Evolutionary conservation across 495 filamentous ascomycete genomes (phyloP), one percentile per base, ranked within the genome.

Genomic region (Rostrohypoxylon terebratum): DNA sequence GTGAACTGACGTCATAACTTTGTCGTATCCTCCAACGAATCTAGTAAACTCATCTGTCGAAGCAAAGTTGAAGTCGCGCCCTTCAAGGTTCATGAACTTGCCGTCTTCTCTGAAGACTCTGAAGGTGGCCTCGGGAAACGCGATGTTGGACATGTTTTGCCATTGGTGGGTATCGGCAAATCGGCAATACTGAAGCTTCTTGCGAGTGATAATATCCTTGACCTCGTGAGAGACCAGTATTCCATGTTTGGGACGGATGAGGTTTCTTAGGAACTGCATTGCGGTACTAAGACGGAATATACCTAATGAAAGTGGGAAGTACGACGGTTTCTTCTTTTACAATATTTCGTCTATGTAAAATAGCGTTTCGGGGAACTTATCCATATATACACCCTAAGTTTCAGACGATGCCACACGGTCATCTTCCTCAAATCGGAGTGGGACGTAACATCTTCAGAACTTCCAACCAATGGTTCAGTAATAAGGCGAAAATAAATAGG

Each of bases 181-280:
- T 18, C 54, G 64, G 23, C 64, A 67, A 34, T 67, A 67, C 11
- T 38, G 25, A 0, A 34, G 44, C 11, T 67, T 67, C 34, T 67
- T 67, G 3, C 42, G 55, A 23, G 54, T 59, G 8, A 67, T 45
- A 20, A 34, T 44, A 10, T 48, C 53, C 0, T 23, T 38, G 4
- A 59, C 54, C 28, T 59, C 64, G 2, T 45, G 7, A 16, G 64
- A 33, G 25, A 67, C 6, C 0, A 54, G 40, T 42, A 42, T 59
- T 3, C 31, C 51, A 7, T n/a, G 33, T 28, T 11, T 21, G 4
- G 11, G 4, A 21, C 13, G 9, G 11, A 13, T 14, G 20, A 51
- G 25, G 9, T 9, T 51, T 23, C 14, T 13, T 1, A 51, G 9
- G 13, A 28, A 51, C 25, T 51, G 4, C 10, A 51, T 51, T 2